These are phyloP conservation scores for Salvia miltiorrhiza DNA, from an alignment of 257 asterid species.

Conservation along the genomic window DNA sequence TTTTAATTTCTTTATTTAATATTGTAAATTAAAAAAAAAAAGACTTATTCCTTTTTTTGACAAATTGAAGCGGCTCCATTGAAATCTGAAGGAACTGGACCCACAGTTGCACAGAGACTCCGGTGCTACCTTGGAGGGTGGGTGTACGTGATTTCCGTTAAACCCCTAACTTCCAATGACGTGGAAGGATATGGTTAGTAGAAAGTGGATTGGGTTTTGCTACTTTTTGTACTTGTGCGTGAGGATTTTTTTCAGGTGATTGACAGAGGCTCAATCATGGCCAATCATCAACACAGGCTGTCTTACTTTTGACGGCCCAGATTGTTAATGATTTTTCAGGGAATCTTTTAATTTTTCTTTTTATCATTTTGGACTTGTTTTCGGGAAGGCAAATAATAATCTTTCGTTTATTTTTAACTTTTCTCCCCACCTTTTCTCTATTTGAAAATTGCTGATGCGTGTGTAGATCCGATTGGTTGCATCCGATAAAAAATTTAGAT, in stretches of 20 bases:
- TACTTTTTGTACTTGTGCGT: background rate
- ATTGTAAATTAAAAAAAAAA: background rate
- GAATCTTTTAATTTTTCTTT: background rate
- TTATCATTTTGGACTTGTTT: background rate
- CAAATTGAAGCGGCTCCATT: background rate
- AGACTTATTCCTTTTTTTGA: background rate
- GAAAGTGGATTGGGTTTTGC: conserved; percentile 19
- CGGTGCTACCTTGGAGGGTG: conserved; percentile 20
- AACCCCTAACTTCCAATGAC: conserved; percentile 9
- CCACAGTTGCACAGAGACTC: conserved; percentile 21
- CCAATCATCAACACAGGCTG: conserved; percentile 11
- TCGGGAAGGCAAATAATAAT: background rate
- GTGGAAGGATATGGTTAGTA: conserved; percentile 28
- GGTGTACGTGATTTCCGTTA: conserved; percentile 21
- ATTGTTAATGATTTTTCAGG: conserved; percentile 10
- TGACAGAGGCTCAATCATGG: conserved; percentile 20
- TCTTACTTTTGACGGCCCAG: conserved; percentile 24
- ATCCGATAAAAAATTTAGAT: background rate
- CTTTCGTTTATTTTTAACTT: background rate
- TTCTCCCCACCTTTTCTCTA: background rate
- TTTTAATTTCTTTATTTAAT: too few species aligned
- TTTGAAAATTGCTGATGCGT: background rate
- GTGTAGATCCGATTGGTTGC: background rate
- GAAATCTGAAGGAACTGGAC: background rate
- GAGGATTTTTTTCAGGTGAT: conserved; percentile 7